Conservation (phyloP, 2,329 filamentous ascomycete species). For the Beauveria australis region DNA sequence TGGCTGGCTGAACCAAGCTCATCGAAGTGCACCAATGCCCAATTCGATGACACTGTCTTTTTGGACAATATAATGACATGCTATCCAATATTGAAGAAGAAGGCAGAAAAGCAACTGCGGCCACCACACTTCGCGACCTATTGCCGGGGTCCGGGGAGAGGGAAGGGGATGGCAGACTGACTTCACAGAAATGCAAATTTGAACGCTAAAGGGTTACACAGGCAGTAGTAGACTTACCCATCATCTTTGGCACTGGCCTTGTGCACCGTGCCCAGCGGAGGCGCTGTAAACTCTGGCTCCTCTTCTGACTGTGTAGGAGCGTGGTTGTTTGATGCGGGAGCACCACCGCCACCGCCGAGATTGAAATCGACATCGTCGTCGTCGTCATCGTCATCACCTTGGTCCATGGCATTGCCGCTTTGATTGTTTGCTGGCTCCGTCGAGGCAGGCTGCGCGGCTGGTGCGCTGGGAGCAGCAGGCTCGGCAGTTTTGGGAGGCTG, state of each 20-base stretch:
- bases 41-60: background rate
- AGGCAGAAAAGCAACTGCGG: background rate
- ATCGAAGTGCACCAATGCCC: background rate
- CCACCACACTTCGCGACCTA: background rate
- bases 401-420: slow-evolving; percentile 35
- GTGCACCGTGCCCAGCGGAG: slow-evolving; percentile 29
- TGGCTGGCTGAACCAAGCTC: background rate
- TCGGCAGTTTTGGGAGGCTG: slow-evolving; percentile 7
- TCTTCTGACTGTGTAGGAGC: slow-evolving; percentile 20
- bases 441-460: slow-evolving; percentile 22
- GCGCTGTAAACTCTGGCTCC: slow-evolving; percentile 21
- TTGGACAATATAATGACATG: background rate
- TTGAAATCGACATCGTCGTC: slow-evolving; percentile 47
- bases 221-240: slow-evolving; percentile 28
- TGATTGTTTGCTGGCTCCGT: slow-evolving; percentile 23
- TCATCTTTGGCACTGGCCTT: slow-evolving; percentile 57
- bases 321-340: slow-evolving; percentile 21
- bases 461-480: slow-evolving; percentile 8
- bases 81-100: background rate
- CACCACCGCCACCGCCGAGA: slow-evolving; percentile 47
- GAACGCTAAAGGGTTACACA: background rate
- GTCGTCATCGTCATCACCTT: slow-evolving; percentile 36
- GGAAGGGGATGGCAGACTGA: background rate
- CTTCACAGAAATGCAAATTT: background rate
- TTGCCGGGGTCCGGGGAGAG: background rate